Conservation (phyloP, 2,329 filamentous ascomycete species). For the Boeremia exigua region DNA sequence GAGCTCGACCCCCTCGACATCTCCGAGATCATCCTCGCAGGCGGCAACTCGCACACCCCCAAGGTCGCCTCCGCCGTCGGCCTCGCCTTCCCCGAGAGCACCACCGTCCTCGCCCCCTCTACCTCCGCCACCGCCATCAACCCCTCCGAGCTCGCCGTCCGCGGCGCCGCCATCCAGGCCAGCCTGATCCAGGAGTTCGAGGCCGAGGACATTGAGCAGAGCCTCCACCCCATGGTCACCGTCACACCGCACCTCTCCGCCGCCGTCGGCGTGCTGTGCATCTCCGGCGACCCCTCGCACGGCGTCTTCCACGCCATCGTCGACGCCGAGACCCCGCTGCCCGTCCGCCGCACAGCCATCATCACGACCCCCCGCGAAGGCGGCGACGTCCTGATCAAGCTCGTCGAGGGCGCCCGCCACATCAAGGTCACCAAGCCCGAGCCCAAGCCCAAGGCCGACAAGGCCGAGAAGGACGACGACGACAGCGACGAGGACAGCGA, state of each 20-base stretch:
- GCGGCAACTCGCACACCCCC: slow-evolving; percentile 91
- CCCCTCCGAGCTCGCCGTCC: slow-evolving; percentile 86
- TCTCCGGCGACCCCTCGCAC: slow-evolving; percentile 63
- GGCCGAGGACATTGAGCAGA: slow-evolving; percentile 90
- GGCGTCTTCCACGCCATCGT: slow-evolving; percentile 83
- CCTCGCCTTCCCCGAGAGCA: slow-evolving; percentile 80
- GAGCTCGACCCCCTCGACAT: slow-evolving; percentile 90
- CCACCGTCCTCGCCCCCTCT: slow-evolving; percentile 80
- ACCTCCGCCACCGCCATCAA: slow-evolving; percentile 82
- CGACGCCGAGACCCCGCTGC: slow-evolving; percentile 84
- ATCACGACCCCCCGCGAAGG: slow-evolving; percentile 78
- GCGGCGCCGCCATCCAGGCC: slow-evolving; percentile 94
- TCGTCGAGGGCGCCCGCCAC: slow-evolving; percentile 86
- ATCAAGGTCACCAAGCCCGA: slow-evolving; percentile 94
- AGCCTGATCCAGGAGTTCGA: slow-evolving; percentile 95
- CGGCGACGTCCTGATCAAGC: slow-evolving; percentile 85
- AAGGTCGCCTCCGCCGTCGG: slow-evolving; percentile 84
- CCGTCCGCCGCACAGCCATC: slow-evolving; percentile 82
- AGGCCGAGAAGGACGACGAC: slow-evolving; percentile 67
- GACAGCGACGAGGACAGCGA: slow-evolving; percentile 65
- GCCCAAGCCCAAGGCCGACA: slow-evolving; percentile 74
- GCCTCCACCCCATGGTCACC: slow-evolving; percentile 92
- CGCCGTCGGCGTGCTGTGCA: slow-evolving; percentile 83
- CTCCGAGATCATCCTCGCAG: slow-evolving; percentile 91
- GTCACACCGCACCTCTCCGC: slow-evolving; percentile 89